These are phyloP conservation scores for Vickermania ingenoplastis DNA, from an alignment of 208 protist species.

Conservation along the genomic window DNA sequence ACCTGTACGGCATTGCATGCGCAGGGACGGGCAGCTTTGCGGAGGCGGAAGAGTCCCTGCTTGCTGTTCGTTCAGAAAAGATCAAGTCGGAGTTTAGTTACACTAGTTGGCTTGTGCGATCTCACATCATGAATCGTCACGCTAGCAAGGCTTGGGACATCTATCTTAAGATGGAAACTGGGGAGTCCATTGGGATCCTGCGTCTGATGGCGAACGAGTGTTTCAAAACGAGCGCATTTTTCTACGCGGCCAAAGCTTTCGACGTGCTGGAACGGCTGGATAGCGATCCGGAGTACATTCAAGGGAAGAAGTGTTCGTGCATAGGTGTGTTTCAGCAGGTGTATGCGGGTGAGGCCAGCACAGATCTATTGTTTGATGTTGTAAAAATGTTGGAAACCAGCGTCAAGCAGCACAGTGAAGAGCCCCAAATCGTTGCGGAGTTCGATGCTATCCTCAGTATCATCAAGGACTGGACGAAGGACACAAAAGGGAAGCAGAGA, in stretches of 20 bases:
- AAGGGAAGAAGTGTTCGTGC: constrained; percentile 95
- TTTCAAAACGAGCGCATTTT: constrained; percentile 93
- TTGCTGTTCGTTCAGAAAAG: constrained; percentile 81
- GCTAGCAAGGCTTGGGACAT: constrained; percentile 94
- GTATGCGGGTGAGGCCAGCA: constrained; percentile 79
- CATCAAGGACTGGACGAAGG: constrained; percentile 93
- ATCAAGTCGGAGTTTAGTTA: constrained; percentile 90
- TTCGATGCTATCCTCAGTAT: constrained; percentile 78
- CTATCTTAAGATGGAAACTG: constrained; percentile 95
- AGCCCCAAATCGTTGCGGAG: constrained; percentile 43
- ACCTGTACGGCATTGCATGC: constrained; percentile 87
- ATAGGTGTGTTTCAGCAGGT: constrained; percentile 95
- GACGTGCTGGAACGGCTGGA: constrained; percentile 96
- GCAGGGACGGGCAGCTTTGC: constrained; percentile 76
- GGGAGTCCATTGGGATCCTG: constrained; percentile 91
- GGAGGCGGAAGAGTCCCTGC: constrained; percentile 86
- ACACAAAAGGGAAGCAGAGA: constrained; percentile 71
- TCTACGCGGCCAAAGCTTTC: constrained; percentile 96
- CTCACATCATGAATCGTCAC: constrained; percentile 93
- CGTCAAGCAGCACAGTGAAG: constrained; percentile 52
- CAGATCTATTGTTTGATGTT: constrained; percentile 86
- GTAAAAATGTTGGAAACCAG: constrained; percentile 89
- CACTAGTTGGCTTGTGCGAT: constrained; percentile 89
- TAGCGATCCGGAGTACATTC: constrained; percentile 90
- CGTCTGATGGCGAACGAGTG: constrained; percentile 97